phyloP scores from a whole-genome alignment of 495 filamentous ascomycete species.

The Hypoxylon cercidicola region DNA sequence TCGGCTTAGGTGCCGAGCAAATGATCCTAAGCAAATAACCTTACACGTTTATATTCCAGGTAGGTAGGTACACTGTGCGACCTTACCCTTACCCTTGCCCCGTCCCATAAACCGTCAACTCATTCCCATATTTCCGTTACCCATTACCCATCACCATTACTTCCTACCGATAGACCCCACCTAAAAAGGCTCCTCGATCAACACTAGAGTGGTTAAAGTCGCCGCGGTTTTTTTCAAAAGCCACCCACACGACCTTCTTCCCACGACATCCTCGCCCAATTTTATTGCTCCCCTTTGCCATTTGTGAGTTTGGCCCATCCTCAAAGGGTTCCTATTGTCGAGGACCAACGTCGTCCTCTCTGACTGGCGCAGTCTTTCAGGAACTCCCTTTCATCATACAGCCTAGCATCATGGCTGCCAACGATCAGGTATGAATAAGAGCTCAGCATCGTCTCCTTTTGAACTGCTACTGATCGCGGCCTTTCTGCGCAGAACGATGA shows the following conservation, averaged over 20 bases:
- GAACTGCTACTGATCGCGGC: constrained; percentile 15
- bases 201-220: constrained; percentile 49
- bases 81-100: constrained; percentile 11
- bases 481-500: constrained; percentile 39
- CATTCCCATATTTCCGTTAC: constrained; percentile 15
- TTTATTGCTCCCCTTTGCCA: constrained; percentile 20
- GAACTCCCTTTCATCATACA: constrained; percentile 24
- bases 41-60: no score
- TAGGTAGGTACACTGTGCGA: constrained; percentile 31
- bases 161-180: constrained; percentile 48
- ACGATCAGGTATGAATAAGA: constrained; percentile 45
- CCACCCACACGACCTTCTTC: constrained; percentile 46
- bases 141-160: constrained; percentile 31
- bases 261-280: constrained; percentile 35
- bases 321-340: constrained; percentile 13
- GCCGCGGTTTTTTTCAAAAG: constrained; percentile 41
- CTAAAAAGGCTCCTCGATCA: constrained; percentile 42
- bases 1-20: constrained; percentile 36
- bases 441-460: neutral
- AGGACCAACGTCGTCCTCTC: constrained; percentile 30
- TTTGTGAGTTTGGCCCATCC: constrained; percentile 24
- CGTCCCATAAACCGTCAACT: constrained; percentile 9
- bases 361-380: constrained; percentile 27
- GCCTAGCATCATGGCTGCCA: constrained; percentile 41
- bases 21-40: constrained; percentile 29